Conservation (phyloP, 2,329 filamentous ascomycete species). For the Penicillium freii region DNA sequence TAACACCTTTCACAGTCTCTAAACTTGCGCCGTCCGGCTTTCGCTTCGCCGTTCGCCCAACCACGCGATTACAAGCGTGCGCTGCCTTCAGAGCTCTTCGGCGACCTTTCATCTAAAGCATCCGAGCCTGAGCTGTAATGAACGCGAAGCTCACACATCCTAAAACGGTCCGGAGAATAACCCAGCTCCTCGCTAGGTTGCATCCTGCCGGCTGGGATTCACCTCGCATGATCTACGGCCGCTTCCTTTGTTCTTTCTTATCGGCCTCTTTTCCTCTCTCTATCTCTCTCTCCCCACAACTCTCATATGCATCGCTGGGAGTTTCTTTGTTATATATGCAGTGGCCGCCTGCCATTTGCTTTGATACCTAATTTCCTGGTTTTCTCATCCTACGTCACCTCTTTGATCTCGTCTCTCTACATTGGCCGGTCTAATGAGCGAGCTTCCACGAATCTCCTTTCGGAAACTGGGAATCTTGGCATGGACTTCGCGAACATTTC, state of each 20-base stretch:
- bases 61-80: conserved; percentile 39
- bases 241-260: conserved; percentile 7
- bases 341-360: conserved; percentile 19
- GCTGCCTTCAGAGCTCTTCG: conserved; percentile 35
- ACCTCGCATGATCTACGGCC: conserved; percentile 2
- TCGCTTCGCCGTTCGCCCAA: conserved; percentile 42
- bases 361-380: background rate
- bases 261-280: background rate
- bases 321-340: conserved; percentile 28
- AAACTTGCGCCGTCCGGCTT: conserved; percentile 40
- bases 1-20: conserved; percentile 28
- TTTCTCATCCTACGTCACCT: background rate
- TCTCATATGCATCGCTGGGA: conserved; percentile 33
- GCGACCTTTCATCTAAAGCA: conserved; percentile 28
- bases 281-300: conserved; percentile 9
- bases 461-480: background rate
- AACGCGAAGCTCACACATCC: background rate
- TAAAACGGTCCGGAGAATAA: conserved; percentile 15
- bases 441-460: background rate
- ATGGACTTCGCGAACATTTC: background rate
- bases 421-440: conserved; percentile 6
- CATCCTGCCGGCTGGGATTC: conserved; percentile 18
- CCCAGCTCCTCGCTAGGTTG: background rate
- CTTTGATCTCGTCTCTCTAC: background rate
- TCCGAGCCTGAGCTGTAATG: conserved; percentile 20